Base-by-base conservation (phyloP, 2,329 filamentous ascomycete species). In the Monosporascus sp. region DNA sequence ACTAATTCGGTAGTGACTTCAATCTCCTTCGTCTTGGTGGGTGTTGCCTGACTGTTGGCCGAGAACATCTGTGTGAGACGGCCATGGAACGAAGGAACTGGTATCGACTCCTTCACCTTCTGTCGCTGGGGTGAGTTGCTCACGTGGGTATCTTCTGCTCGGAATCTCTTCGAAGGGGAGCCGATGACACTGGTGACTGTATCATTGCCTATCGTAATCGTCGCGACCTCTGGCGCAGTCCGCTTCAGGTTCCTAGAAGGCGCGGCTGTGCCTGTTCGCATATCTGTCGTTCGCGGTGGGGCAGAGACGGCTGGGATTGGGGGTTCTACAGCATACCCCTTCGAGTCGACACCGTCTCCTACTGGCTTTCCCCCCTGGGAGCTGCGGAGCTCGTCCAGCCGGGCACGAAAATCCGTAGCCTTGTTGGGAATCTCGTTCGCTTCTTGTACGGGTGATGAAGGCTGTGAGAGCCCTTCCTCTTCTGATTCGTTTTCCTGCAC, bases 171-270 rank as follows among this genome's bases (percentile, higher is more conserved):
- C 4, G 75, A 64, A 49, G 80, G 75, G 49, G 76, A 80, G 1
- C 87, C 86, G 59, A 91, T 78, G 34, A 84, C 78, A 20, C 84
- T 85, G 0, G 82, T 86, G 5, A 84, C 78, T 0, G 85, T 90
- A 46, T 78, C 80, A 56, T 85, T 78, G 1, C 88, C 89, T 51
- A 93, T 83, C 0, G 87, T 91, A 48, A 93, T 88, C 2, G 87
- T 90, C 20, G 88, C 88, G 50, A 86, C 73, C 61, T 90, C 85
- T 27, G 79, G 72, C 1, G 81, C 79, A 2, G 79, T 73, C 36
- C 87, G 79, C 64, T 83, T 87, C 1, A 80, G 77, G 22, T 61
- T 59, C 7, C 56, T 48, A 6, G 62, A 59, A 16, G 63, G 56
- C 27, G 50, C 61, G 26, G 53, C 50, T 16, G 55, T 56, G 26